Evolutionary conservation across 2,329 filamentous ascomycete genomes (phyloP).

Genomic region (Lecanicillium sp.): DNA sequence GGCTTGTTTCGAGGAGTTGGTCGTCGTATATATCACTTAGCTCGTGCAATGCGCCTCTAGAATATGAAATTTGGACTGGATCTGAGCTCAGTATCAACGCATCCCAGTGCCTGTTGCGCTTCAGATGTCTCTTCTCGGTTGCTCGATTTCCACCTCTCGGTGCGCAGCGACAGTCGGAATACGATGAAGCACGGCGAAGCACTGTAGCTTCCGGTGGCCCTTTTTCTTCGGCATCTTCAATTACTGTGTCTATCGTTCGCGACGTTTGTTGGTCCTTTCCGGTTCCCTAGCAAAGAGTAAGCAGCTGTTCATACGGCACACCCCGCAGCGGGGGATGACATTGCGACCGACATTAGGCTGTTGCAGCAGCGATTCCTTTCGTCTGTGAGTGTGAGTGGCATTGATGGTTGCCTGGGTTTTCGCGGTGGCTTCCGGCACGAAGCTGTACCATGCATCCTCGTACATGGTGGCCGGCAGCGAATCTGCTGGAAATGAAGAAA

Average conservation of each 20-base stretch:
- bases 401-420: slow-evolving; percentile 41
- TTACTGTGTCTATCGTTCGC: slow-evolving; percentile 51
- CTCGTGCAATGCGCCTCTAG: slow-evolving; percentile 14
- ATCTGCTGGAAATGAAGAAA: slow-evolving; percentile 11
- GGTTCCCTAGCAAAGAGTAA: slow-evolving; percentile 39
- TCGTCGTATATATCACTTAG: slow-evolving; percentile 49
- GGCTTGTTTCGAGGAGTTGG: slow-evolving; percentile 71
- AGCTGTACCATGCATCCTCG: slow-evolving; percentile 80
- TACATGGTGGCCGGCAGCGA: slow-evolving; percentile 50
- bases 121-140: slow-evolving; percentile 29
- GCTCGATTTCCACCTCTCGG: slow-evolving; percentile 36
- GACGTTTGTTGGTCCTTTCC: slow-evolving; percentile 44
- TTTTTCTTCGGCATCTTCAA: slow-evolving; percentile 52
- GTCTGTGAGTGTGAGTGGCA: slow-evolving; percentile 50
- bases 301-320: slow-evolving; percentile 20
- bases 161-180: slow-evolving; percentile 67
- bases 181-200: slow-evolving; percentile 62
- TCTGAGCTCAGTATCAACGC: slow-evolving; percentile 37
- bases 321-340: slow-evolving; percentile 11
- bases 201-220: slow-evolving; percentile 62
- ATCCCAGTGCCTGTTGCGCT: slow-evolving; percentile 42
- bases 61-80: not conserved
- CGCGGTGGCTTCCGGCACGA: slow-evolving; percentile 57
- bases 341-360: slow-evolving; percentile 51
- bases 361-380: slow-evolving; percentile 64